A percentile compares a stretch with the other conserved stretches of the same genome.
Evolutionary conservation across 768 basidiomycete genomes (phyloP).

Genomic region (Serendipita sp.): DNA sequence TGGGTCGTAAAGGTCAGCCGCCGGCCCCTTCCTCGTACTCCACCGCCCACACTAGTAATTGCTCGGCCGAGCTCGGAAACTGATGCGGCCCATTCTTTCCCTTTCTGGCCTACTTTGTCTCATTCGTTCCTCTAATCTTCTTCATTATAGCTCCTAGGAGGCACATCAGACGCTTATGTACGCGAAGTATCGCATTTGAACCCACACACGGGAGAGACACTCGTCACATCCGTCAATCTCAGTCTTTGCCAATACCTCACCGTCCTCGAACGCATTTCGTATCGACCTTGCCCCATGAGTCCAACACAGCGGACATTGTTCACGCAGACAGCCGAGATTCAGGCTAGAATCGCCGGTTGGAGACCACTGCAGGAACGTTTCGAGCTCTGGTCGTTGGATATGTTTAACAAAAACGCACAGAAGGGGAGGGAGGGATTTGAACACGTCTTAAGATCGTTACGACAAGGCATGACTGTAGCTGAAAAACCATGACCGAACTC

Average conservation of each 20-base stretch:
- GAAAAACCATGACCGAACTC: not conserved
- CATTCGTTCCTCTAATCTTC: slow-evolving; percentile 7
- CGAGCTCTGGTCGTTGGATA: slow-evolving; percentile 71
- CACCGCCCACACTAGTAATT: slow-evolving; percentile 3
- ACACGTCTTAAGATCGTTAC: slow-evolving; percentile 60
- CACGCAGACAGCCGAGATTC: slow-evolving; percentile 81
- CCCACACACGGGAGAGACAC: slow-evolving; percentile 61
- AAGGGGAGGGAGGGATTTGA: slow-evolving; percentile 81
- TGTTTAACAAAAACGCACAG: slow-evolving; percentile 86
- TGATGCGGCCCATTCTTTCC: not conserved
- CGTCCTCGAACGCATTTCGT: slow-evolving; percentile 80
- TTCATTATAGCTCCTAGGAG: slow-evolving; percentile 57
- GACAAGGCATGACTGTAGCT: not conserved
- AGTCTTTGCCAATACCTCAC: slow-evolving; percentile 89
- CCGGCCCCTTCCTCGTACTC: too few relatives aligned
- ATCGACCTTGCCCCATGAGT: slow-evolving; percentile 44
- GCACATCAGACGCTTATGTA: slow-evolving; percentile 87
- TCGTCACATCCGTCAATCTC: slow-evolving; percentile 84
- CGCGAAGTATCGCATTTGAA: slow-evolving; percentile 90
- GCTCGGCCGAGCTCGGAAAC: not conserved
- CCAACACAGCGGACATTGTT: slow-evolving; percentile 46
- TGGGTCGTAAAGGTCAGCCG: slow-evolving; percentile 81
- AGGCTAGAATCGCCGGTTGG: slow-evolving; percentile 69
- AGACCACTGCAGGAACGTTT: slow-evolving; percentile 65
- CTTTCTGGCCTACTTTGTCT: slow-evolving; percentile 4